Evolutionary conservation across 2,329 filamentous ascomycete genomes (phyloP), one percentile per base, ranked within the genome.

Genomic region (Alternaria conjuncta): DNA sequence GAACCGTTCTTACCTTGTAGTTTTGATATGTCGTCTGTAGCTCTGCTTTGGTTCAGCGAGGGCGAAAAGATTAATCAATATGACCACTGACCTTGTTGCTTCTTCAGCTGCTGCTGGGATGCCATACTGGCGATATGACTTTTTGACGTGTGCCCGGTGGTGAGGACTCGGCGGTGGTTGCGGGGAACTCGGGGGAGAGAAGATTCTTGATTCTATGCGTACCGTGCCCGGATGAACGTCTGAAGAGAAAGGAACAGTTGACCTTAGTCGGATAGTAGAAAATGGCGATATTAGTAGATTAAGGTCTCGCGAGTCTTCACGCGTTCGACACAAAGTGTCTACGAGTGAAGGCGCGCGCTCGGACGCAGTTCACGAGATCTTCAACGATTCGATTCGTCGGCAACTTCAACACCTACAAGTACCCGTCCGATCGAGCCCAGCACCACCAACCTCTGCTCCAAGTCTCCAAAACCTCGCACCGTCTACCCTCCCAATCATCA

Each of bases 11-110:
- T 21, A 53, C 49, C 49, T 90, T 90, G 85, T 87, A 95, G 81
- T 89, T 93, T 70, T 88, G 88, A 80, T 96, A 96, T 73, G 92
- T 91, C 54, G 86, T 83, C 82, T 96, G 92, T 70, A 96, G 88
- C 78, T 96, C 92, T 96, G 73, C 7, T 10, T 32, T 8, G 3
- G 6, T 18, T 74, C 30, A 75, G 68, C 56, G 11, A 23, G 10
- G 12, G 4, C n/a, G 13, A 45, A 53, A 23, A 11, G 5, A 45
- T 30, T 3, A 12, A 4, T 5, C 12, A 15, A 30, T 26, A 18
- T 20, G 5, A 32, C n/a, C 25, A 32, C 56, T 26, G 61, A 92
- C 91, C 91, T 85, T 93, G 90, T 84, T 93, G 91, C 84, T 91
- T 91, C 82, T 89, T 92, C 43, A 88, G 84, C 64, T 88, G 83